Conservation (phyloP, 371 early-diverging fungal genomes). For the Apophysomyces elegans region DNA sequence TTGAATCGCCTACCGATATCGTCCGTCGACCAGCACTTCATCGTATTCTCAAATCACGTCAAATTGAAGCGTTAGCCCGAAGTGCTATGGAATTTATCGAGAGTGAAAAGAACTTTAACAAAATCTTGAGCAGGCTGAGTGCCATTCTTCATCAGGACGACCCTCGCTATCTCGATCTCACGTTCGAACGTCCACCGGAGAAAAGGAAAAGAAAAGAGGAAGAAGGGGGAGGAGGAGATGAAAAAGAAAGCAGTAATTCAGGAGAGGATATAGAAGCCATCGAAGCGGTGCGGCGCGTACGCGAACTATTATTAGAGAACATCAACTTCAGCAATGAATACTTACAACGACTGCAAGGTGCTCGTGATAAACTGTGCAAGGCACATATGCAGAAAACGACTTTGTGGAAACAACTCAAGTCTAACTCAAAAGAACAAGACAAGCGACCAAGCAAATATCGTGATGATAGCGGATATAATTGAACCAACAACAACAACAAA, state of each 20-base stretch:
- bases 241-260: conserved; percentile 9
- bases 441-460: conserved; percentile 20
- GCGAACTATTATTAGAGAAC: conserved; percentile 51
- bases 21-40: conserved; percentile 49
- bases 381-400: conserved; percentile 53
- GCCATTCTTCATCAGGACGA: conserved; percentile 56
- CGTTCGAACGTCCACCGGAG: conserved; percentile 43
- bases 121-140: conserved; percentile 50
- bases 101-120: conserved; percentile 54
- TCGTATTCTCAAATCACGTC: conserved; percentile 47
- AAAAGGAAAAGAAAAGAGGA: conserved; percentile 32
- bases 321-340: conserved; percentile 59
- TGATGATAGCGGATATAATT: not conserved
- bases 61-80: conserved; percentile 46
- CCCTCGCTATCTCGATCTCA: conserved; percentile 51
- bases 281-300: conserved; percentile 42
- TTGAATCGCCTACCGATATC: conserved; percentile 57
- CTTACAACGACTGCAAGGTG: conserved; percentile 44
- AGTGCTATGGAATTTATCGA: conserved; percentile 61
- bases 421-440: conserved; percentile 43
- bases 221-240: conserved; percentile 6
- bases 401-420: conserved; percentile 46
- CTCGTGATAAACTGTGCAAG: conserved; percentile 51
- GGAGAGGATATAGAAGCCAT: conserved; percentile 36
- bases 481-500: not conserved